phyloP scores from a whole-genome alignment of 371 early-diverging fungal species.

The Mortierella sp. region DNA sequence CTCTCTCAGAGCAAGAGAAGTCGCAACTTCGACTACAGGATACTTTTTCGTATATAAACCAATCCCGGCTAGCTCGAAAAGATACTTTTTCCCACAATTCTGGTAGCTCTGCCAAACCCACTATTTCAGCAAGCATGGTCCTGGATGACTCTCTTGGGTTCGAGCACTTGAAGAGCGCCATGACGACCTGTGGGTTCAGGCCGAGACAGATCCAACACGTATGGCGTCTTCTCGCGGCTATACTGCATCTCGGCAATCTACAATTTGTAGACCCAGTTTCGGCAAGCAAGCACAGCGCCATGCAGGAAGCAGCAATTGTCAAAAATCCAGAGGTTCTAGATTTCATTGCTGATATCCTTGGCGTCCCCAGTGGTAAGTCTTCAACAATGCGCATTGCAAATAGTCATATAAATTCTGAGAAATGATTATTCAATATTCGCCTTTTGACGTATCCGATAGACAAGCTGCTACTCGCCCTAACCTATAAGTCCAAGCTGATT shows the following conservation, averaged over 20 bases:
- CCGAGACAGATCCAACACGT: constrained; percentile 76
- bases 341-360: constrained; percentile 83
- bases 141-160: constrained; percentile 65
- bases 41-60: constrained; percentile 57
- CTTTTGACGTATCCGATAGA: constrained; percentile 11
- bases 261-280: constrained; percentile 69
- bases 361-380: constrained; percentile 78
- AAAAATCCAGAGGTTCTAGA: constrained; percentile 78
- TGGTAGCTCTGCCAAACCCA: not conserved
- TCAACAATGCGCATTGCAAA: constrained; percentile 55
- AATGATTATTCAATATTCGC: too few relatives aligned
- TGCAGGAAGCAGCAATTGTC: constrained; percentile 71
- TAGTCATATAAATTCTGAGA: not conserved
- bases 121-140: constrained; percentile 29
- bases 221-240: constrained; percentile 79
- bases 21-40: constrained; percentile 60
- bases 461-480: constrained; percentile 63
- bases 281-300: constrained; percentile 37
- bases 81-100: constrained; percentile 12
- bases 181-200: constrained; percentile 85
- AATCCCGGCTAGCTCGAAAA: constrained; percentile 64
- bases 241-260: constrained; percentile 85
- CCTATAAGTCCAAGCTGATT: constrained; percentile 74
- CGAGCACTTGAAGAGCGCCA: constrained; percentile 76
- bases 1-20: constrained; percentile 58